Evolutionary conservation across 2,329 filamentous ascomycete species (phyloP).

Genomic region (Fusarium acutatum): DNA sequence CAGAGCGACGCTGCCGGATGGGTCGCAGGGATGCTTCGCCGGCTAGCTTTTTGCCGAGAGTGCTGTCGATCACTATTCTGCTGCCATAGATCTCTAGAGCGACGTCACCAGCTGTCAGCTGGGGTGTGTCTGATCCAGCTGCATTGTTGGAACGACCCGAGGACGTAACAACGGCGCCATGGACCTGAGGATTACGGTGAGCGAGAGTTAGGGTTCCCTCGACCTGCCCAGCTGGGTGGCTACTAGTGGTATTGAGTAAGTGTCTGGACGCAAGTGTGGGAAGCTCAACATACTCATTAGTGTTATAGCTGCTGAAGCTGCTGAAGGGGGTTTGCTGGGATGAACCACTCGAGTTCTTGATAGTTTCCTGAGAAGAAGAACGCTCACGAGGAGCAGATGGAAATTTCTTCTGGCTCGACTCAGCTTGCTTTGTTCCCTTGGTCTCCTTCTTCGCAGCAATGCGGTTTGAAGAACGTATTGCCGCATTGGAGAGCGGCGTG

Average conservation of each 20-base stretch:
- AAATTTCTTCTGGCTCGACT: background rate
- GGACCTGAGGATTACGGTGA: background rate
- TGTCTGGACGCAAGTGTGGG: background rate
- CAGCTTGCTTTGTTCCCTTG: background rate
- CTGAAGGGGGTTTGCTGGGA: background rate
- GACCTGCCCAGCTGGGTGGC: background rate
- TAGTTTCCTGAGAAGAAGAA: background rate
- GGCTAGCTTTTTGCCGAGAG: slow-evolving; percentile 63
- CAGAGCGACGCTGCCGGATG: slow-evolving; percentile 61
- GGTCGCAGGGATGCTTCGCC: slow-evolving; percentile 58
- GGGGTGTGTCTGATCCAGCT: background rate
- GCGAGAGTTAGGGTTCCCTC: background rate
- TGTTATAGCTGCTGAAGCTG: background rate
- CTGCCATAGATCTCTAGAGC: slow-evolving; percentile 58
- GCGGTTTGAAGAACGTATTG: background rate
- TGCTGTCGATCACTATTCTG: slow-evolving; percentile 59
- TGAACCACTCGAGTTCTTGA: background rate
- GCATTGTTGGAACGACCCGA: background rate
- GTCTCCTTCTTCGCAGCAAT: background rate
- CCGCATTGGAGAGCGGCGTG: background rate
- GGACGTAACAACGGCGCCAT: background rate
- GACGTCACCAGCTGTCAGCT: slow-evolving; percentile 55
- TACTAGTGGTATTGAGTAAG: background rate
- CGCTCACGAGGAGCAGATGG: background rate
- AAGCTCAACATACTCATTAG: background rate